Base-by-base conservation (phyloP, 306 rosid genomes). In the Lathyrus tuberosus region DNA sequence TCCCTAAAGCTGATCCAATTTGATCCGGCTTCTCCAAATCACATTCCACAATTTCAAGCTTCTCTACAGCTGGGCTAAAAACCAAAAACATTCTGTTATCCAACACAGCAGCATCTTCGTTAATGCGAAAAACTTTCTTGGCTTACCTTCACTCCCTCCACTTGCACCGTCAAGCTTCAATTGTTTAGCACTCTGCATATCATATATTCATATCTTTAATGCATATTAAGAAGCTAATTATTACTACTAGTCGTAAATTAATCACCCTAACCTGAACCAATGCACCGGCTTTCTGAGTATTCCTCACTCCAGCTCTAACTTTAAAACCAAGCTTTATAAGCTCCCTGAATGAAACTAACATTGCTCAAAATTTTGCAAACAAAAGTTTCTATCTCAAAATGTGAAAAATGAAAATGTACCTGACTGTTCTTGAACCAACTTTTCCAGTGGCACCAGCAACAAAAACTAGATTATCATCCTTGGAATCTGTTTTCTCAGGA, bases 1-100 rank as follows among this genome's bases (percentile, higher is more conserved):
- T 85, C 43, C 94, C 97, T 47, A 94, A 63, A 33, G 98, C 97
- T 11, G 84, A 18, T 62, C 77, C 80, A 73, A 94, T 87, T 70
- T 77, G 81, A 67, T 83, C 82, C 41, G 49, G 81, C 76, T 80
- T 90, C 97, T 94, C 97, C 75, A 90, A 81, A 84, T 94, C 96
- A 83, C 98, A 94, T 83, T 84, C 90, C 88, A 94, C 97, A 81
- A 89, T 80, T 90, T 90, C 94, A 87, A 94, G 96, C 97, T 77
- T 90, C 84, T 94, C 96, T 88, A 94, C 96, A 85, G 95, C 98
- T 93, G 98, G 97, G 90, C 98, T 93, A 93, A 87, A 90, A 78
- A 82, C 88, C 91, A 93, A 88, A 91, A 88, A 80, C 72, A 74
- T 73, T 82, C 84, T 74, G 90, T 93, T 90, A 88, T 76, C 80